These are phyloP conservation scores for Calonectria hawksworthii DNA, from an alignment of 2,329 filamentous ascomycete genomes.

Conservation along the genomic window DNA sequence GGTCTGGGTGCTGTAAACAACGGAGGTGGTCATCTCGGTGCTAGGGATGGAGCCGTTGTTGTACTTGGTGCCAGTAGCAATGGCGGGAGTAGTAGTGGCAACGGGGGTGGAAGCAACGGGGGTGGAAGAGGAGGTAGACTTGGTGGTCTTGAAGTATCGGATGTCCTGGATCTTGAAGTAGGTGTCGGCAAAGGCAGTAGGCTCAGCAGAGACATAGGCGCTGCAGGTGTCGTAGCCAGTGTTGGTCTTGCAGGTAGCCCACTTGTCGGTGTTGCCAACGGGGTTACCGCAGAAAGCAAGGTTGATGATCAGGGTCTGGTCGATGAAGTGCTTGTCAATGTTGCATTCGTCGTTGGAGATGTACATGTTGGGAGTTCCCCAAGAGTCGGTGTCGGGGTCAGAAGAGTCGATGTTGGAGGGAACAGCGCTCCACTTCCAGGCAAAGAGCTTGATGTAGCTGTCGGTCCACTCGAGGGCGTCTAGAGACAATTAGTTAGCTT, in stretches of 20 bases:
- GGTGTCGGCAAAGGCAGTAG: slow-evolving; percentile 53
- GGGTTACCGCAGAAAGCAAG: slow-evolving; percentile 82
- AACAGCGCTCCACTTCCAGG: slow-evolving; percentile 50
- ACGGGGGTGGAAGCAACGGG: background rate
- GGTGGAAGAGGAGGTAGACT: slow-evolving; percentile 27
- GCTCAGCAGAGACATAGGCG: slow-evolving; percentile 54
- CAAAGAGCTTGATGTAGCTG: slow-evolving; percentile 58
- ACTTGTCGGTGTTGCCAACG: slow-evolving; percentile 57
- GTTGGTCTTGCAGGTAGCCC: slow-evolving; percentile 35
- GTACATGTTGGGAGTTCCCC: slow-evolving; percentile 74
- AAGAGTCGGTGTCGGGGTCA: slow-evolving; percentile 72
- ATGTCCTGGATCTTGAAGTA: slow-evolving; percentile 63
- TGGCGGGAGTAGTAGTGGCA: slow-evolving; percentile 25
- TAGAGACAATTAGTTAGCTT: background rate
- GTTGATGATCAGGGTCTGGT: slow-evolving; percentile 81
- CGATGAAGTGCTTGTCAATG: slow-evolving; percentile 72
- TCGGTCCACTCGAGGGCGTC: slow-evolving; percentile 59
- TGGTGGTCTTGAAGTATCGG: slow-evolving; percentile 48
- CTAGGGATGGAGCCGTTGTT: slow-evolving; percentile 20
- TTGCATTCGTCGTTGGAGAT: slow-evolving; percentile 74
- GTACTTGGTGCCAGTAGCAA: slow-evolving; percentile 10
- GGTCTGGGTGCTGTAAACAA: slow-evolving; percentile 49
- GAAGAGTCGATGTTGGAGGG: slow-evolving; percentile 54
- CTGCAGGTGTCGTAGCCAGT: slow-evolving; percentile 46
- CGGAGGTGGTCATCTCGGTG: slow-evolving; percentile 46